Evolutionary conservation across 306 rosid species (phyloP).

Genomic region (Carpinus viminea): DNA sequence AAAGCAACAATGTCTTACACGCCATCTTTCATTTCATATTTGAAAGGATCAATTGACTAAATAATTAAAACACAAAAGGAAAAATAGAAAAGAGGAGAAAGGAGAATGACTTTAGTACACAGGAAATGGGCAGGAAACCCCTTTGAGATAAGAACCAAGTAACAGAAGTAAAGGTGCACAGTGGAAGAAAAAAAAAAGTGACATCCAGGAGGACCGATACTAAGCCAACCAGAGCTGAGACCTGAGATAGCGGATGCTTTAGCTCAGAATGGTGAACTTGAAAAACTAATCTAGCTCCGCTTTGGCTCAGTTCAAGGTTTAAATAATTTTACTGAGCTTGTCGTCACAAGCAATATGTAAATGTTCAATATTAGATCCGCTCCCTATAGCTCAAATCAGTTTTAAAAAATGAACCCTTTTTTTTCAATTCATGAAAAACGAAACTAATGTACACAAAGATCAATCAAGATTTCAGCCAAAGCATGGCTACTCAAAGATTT

Average conservation of each 20-base stretch:
- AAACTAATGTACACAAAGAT: neutral
- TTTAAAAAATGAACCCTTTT: neutral
- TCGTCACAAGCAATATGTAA: neutral
- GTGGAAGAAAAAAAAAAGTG: neutral
- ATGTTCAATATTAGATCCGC: neutral
- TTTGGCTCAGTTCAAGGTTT: neutral
- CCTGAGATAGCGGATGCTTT: neutral
- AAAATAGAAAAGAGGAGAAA: neutral
- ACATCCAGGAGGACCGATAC: neutral
- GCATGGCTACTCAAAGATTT: neutral
- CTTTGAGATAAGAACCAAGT: neutral
- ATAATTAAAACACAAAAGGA: neutral
- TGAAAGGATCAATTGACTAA: neutral
- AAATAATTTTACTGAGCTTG: neutral
- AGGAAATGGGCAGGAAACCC: neutral
- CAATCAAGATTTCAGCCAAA: neutral
- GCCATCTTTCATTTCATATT: neutral
- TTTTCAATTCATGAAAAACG: constrained; percentile 1
- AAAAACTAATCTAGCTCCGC: neutral
- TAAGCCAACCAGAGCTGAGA: neutral
- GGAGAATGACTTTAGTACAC: neutral
- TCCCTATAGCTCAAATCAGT: neutral
- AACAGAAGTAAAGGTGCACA: neutral
- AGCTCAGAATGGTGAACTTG: neutral
- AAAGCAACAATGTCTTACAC: neutral